These are phyloP conservation scores for Citrus australasica DNA, from an alignment of 345 rosid genomes.

Conservation along the genomic window DNA sequence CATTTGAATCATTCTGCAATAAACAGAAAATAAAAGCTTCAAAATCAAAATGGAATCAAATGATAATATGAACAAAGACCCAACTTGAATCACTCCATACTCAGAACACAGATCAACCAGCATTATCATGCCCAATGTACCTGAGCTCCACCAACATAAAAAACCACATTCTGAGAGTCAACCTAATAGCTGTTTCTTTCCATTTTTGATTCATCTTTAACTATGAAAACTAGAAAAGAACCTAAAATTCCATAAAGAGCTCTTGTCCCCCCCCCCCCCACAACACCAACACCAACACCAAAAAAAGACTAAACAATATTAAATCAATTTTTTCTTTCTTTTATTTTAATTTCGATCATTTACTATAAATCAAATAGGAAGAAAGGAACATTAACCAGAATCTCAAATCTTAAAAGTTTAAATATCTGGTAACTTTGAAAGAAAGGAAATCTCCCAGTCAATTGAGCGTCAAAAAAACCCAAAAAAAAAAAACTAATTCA, in stretches of 20 bases:
- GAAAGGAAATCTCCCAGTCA: neutral
- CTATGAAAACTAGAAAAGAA: neutral
- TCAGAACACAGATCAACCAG: neutral
- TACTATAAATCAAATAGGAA: neutral
- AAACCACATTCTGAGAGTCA: neutral
- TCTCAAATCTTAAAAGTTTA: neutral
- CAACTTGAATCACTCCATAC: neutral
- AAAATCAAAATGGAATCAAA: neutral
- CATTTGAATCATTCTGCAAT: slow-evolving; percentile 53
- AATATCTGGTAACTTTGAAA: neutral
- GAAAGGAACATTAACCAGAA: neutral
- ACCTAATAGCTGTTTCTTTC: neutral
- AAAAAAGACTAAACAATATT: neutral
- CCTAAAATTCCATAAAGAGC: neutral
- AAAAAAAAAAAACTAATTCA: neutral
- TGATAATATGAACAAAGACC: neutral
- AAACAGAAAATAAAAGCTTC: slow-evolving; percentile 5
- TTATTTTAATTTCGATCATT: neutral
- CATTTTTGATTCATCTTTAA: neutral
- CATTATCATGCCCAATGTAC: neutral
- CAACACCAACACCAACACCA: too few species aligned
- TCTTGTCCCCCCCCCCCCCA: neutral
- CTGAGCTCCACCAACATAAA: neutral
- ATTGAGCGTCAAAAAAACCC: neutral
- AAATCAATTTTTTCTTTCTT: neutral